Conservation (phyloP, 2,329 filamentous ascomycete genomes). For the Diaporthe amygdali region DNA sequence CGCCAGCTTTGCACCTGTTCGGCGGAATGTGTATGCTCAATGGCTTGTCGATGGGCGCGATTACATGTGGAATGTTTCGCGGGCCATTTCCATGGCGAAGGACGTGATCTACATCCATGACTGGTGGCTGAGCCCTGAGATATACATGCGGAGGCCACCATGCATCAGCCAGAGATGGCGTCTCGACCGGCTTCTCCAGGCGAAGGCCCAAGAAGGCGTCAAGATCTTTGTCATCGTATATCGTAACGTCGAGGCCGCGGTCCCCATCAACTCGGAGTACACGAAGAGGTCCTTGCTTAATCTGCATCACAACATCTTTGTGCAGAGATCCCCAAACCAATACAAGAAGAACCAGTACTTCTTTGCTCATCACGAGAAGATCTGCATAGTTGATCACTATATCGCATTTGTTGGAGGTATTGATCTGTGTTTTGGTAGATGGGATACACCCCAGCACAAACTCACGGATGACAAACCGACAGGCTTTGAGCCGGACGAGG, state of each 20-base stretch:
- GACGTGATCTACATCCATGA: conserved; percentile 99
- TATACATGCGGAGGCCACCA: conserved; percentile 92
- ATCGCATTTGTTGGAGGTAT: conserved; percentile 95
- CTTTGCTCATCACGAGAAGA: conserved; percentile 98
- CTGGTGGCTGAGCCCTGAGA: conserved; percentile 97
- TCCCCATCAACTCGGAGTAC: conserved; percentile 97
- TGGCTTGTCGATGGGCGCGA: conserved; percentile 97
- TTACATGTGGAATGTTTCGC: conserved; percentile 99
- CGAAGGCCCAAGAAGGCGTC: conserved; percentile 91
- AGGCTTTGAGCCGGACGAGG: conserved; percentile 81
- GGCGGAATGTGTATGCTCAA: conserved; percentile 85
- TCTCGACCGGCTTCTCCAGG: conserved; percentile 88
- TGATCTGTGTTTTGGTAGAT: conserved; percentile 94
- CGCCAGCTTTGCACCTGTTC: conserved; percentile 90
- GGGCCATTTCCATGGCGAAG: conserved; percentile 94
- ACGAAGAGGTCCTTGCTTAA: conserved; percentile 96
- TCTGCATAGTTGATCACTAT: conserved; percentile 96
- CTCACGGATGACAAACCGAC: conserved; percentile 93
- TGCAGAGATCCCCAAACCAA: conserved; percentile 95
- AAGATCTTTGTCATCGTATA: conserved; percentile 99
- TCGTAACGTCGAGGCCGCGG: conserved; percentile 94
- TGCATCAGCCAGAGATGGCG: conserved; percentile 99
- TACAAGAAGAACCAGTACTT: conserved; percentile 99
- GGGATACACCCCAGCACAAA: conserved; percentile 94
- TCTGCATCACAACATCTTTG: conserved; percentile 93